Evolutionary conservation across 352 stramenopile species (phyloP).

Genomic region (Phytophthora rubi): DNA sequence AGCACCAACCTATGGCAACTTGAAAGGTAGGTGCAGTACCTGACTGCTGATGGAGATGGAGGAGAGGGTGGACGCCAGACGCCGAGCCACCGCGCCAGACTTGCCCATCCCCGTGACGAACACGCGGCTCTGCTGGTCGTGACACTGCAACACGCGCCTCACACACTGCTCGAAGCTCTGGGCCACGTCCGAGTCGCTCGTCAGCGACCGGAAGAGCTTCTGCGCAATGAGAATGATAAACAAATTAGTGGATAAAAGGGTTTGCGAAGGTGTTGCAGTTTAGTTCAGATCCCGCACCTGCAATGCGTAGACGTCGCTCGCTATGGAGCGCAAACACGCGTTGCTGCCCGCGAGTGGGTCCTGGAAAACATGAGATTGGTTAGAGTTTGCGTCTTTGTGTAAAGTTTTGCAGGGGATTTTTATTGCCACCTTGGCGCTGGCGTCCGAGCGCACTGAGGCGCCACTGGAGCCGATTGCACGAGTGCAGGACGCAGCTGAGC

Average conservation of each 20-base stretch:
- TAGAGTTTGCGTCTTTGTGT: background rate
- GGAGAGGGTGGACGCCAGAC: slow-evolving; percentile 72
- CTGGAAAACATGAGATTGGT: slow-evolving; percentile 10
- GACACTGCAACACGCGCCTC: slow-evolving; percentile 49
- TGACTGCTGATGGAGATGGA: slow-evolving; percentile 80
- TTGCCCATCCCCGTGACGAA: slow-evolving; percentile 85
- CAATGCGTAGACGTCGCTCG: slow-evolving; percentile 40
- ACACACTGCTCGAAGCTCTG: slow-evolving; percentile 43
- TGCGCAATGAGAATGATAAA: slow-evolving; percentile 12
- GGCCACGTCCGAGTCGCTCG: slow-evolving; percentile 29
- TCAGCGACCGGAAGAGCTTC: slow-evolving; percentile 49
- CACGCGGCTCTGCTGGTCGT: slow-evolving; percentile 49
- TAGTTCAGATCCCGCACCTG: slow-evolving; percentile 20
- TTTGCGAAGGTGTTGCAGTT: too few relatives aligned
- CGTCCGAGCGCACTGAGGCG: background rate
- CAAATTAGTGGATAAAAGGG: too few relatives aligned
- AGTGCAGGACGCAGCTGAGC: background rate
- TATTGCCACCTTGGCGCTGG: background rate
- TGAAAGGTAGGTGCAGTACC: slow-evolving; percentile 24
- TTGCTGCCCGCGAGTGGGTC: slow-evolving; percentile 1
- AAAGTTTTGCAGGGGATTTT: background rate
- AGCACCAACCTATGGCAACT: background rate
- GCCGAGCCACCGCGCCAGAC: slow-evolving; percentile 73
- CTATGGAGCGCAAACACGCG: slow-evolving; percentile 33
- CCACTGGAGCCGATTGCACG: background rate